These are phyloP conservation scores for Podaxis rugospora DNA, from an alignment of 768 basidiomycete genomes.

Conservation along the genomic window DNA sequence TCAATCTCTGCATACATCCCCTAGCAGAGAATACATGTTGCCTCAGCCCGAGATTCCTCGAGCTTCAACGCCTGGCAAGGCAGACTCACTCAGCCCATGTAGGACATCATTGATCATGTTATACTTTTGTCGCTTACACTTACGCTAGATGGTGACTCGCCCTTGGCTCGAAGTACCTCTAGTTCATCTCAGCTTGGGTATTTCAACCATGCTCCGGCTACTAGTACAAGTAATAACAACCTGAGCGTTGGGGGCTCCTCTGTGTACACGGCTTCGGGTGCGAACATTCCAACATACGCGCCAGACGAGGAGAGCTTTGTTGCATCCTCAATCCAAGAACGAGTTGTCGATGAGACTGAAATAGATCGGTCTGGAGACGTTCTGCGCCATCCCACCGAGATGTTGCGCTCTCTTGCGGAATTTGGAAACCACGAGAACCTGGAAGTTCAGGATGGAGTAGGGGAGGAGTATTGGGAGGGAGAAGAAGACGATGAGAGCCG, in stretches of 20 bases:
- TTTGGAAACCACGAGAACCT: constrained; percentile 17
- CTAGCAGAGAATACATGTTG: not conserved
- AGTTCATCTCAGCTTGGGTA: constrained; percentile 7
- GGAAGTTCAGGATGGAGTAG: constrained; percentile 28
- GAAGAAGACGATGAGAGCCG: constrained; percentile 51
- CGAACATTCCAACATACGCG: not conserved
- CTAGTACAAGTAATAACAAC: not conserved
- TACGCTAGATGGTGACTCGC: not conserved
- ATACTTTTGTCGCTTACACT: not conserved
- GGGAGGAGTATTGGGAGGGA: constrained; percentile 52
- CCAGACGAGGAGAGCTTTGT: not conserved
- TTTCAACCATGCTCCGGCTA: not conserved
- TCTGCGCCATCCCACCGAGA: constrained; percentile 30
- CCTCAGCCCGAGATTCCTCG: not conserved
- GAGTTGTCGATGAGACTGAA: not conserved
- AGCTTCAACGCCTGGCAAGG: not conserved
- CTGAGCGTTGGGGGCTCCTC: constrained; percentile 1
- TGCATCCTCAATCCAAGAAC: constrained; percentile 1
- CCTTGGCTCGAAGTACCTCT: constrained; percentile 4
- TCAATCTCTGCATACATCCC: not conserved
- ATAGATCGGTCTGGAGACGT: not conserved
- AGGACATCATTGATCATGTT: not conserved
- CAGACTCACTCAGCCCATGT: constrained; percentile 7
- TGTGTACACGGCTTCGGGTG: not conserved
- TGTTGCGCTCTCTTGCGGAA: constrained; percentile 31